A percentile compares a stretch with the other conserved stretches of the same genome.
Evolutionary conservation across 2,329 filamentous ascomycete genomes (phyloP).

Genomic region (Colletotrichum gloeosporioides): DNA sequence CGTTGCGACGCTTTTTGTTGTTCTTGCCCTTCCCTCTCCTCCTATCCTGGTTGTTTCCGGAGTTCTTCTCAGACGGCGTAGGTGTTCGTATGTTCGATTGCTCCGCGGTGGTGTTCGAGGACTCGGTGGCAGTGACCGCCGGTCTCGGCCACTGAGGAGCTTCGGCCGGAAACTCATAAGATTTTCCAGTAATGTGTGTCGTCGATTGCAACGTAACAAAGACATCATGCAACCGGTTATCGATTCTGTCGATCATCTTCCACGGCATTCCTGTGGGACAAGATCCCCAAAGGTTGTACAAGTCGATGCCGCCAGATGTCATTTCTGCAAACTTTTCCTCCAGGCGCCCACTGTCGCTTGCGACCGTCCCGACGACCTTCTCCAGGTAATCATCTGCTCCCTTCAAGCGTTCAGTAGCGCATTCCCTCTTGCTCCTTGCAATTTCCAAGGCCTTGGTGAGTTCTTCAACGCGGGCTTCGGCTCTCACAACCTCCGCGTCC

Average conservation of each 20-base stretch:
- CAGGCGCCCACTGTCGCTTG: neutral
- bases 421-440: neutral
- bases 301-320: neutral
- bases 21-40: neutral
- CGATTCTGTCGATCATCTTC: neutral
- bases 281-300: neutral
- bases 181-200: neutral
- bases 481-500: neutral
- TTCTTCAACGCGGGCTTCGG: neutral
- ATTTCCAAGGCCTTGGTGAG: neutral
- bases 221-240: neutral
- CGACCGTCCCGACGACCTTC: neutral
- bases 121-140: rapidly evolving
- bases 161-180: neutral
- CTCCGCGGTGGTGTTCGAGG: rapidly evolving
- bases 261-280: neutral
- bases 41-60: neutral
- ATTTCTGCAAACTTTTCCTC: neutral
- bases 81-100: neutral
- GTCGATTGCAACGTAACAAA: neutral
- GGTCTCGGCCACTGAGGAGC: neutral
- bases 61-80: neutral
- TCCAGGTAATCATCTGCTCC: neutral
- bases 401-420: neutral
- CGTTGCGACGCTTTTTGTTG: neutral